Percentiles rank a stretch among this genome's conserved stretches.
Conservation (phyloP, 495 filamentous ascomycete genomes). For the Pseudevernia furfuracea region DNA sequence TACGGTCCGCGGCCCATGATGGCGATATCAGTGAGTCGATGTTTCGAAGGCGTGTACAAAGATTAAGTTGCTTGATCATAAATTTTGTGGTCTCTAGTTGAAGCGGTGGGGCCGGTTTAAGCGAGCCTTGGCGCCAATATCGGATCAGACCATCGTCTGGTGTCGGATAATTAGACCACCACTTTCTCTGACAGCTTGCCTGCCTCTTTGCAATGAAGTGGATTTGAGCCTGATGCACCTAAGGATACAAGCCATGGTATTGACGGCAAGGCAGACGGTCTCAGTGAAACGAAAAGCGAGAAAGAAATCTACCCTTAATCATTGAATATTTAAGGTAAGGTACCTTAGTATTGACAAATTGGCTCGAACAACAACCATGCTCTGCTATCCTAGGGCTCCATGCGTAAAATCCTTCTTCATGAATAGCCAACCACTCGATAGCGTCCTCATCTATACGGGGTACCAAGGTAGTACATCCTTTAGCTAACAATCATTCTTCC, state of each 20-base stretch:
- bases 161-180: too few relatives aligned
- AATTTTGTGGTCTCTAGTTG: neutral
- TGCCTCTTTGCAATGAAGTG: neutral
- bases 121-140: conserved; percentile 7
- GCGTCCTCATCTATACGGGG: neutral
- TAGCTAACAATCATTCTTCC: neutral
- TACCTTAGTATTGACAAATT: neutral
- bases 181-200: neutral
- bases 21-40: conserved; percentile 22
- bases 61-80: neutral
- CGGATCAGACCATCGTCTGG: too few relatives aligned
- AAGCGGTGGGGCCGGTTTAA: neutral
- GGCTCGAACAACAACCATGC: neutral
- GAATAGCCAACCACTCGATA: neutral
- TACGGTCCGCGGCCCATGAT: conserved; percentile 63
- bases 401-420: neutral
- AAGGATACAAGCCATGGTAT: neutral
- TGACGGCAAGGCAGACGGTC: neutral
- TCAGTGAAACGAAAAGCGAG: neutral
- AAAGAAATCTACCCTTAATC: neutral
- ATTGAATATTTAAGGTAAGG: too few relatives aligned
- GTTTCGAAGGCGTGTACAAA: neutral
- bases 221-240: neutral
- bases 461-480: neutral
- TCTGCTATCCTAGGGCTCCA: neutral